Conservation (phyloP, 2,329 filamentous ascomycete species). For the Cercospora nicotianae region DNA sequence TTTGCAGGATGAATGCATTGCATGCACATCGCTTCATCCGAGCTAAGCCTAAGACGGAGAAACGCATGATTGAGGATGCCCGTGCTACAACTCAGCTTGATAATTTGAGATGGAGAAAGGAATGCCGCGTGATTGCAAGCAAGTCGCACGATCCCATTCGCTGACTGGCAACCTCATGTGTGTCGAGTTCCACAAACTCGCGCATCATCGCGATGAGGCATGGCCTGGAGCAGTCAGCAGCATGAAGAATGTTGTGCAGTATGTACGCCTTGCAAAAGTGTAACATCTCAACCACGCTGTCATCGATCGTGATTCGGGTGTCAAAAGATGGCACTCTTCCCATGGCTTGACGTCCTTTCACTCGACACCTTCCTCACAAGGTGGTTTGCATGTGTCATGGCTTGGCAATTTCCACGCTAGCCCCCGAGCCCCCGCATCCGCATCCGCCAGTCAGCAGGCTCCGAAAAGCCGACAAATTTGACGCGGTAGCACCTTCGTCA, state of each 20-base stretch:
- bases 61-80: background rate
- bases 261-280: constrained; percentile 17
- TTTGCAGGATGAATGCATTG: constrained; percentile 1
- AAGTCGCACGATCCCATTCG: background rate
- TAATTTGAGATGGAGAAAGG: background rate
- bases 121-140: background rate
- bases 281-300: background rate
- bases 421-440: background rate
- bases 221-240: constrained; percentile 12
- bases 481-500: background rate
- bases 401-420: background rate
- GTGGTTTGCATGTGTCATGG: constrained; percentile 5
- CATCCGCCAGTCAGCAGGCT: background rate
- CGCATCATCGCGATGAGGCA: constrained; percentile 8
- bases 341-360: constrained; percentile 2
- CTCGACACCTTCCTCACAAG: constrained; percentile 4
- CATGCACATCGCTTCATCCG: background rate
- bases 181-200: constrained; percentile 2
- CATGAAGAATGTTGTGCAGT: constrained; percentile 21
- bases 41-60: background rate
- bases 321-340: constrained; percentile 1
- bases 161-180: background rate
- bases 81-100: constrained; percentile 3
- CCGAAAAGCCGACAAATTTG: background rate
- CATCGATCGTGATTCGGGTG: background rate